A percentile compares a stretch with the other conserved stretches of the same genome.
phyloP scores from a whole-genome alignment of 2,329 filamentous ascomycete species.

The Aspergillus uvarum region DNA sequence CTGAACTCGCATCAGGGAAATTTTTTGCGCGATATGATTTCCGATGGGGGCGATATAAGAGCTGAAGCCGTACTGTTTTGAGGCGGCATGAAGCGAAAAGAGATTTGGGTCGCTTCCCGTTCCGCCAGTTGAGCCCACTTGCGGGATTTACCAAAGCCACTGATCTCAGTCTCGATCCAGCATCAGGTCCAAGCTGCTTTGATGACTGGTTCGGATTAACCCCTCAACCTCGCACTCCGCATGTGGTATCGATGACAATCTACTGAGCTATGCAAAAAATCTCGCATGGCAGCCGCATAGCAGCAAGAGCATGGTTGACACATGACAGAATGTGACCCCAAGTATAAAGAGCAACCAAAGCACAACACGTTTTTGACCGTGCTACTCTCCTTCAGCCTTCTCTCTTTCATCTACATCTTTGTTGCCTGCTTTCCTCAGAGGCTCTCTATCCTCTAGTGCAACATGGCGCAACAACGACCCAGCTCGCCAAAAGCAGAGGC shows the following conservation, averaged over 20 bases:
- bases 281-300: slow-evolving; percentile 4
- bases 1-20: neutral
- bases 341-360: slow-evolving; percentile 2
- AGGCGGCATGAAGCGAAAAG: neutral
- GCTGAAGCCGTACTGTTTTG: neutral
- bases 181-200: neutral
- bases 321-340: neutral
- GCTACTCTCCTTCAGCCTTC: too few species aligned
- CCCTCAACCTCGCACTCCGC: neutral
- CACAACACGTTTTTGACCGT: neutral
- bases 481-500: slow-evolving; percentile 3
- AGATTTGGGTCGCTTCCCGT: neutral
- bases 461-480: neutral
- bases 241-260: neutral
- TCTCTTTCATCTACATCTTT: neutral
- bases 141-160: slow-evolving; percentile 9
- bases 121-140: neutral
- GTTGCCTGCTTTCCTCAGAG: neutral
- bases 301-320: slow-evolving; percentile 1
- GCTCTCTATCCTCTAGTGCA: neutral
- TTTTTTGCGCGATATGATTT: neutral
- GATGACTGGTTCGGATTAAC: slow-evolving; percentile 1
- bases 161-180: slow-evolving; percentile 2
- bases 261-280: neutral
- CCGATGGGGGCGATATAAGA: neutral